Evolutionary conservation across 805 yeast species (phyloP), one percentile per base, ranked within the genome.

Genomic region (Kazachstania bromeliacearum): DNA sequence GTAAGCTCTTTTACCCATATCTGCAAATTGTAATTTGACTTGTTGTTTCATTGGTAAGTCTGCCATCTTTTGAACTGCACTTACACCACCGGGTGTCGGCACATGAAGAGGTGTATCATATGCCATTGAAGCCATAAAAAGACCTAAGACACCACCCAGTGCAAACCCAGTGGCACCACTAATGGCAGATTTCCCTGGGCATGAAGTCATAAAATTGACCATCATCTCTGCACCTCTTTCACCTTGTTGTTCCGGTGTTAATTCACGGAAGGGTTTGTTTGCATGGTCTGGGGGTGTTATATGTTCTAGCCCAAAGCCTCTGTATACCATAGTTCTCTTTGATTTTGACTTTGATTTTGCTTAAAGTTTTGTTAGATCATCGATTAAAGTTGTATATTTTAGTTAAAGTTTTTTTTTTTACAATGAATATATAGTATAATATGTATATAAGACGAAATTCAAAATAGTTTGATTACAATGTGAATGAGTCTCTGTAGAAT

Each of bases 81-180:
- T 36, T 9, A 38, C 17, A 25, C 37, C 44, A 31, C 47, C 36
- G 7, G 55, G 48, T 5, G 55, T 36, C 1, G 64, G 59, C 7
- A 63, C 51, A 36, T 57, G 62, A 24, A 60, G 38, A 3, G 66
- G 64, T 1, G 64, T 59, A 41, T 59, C 77, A 61, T 72, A 62
- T 1, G 61, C 55, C 67, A 64, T 63, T 33, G 69, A 63, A 3
- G 92, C 89, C 96, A 89, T 92, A 66, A 89, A 87, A 33, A 92
- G 64, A 43, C 97, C 96, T 59, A 89, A 87, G 40, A 88, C 82
- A 42, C 96, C 97, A 63, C 97, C 97, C 25, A 89, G 74, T 26
- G 79, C 88, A 61, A 85, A 89, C 16, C 97, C 97, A 10, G 94
- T 78, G 15, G 79, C 96, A 42, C 96, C 97, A 20, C 95, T 81